Evolutionary conservation across 2,329 filamentous ascomycete species (phyloP).

Genomic region (Chalara sp.): DNA sequence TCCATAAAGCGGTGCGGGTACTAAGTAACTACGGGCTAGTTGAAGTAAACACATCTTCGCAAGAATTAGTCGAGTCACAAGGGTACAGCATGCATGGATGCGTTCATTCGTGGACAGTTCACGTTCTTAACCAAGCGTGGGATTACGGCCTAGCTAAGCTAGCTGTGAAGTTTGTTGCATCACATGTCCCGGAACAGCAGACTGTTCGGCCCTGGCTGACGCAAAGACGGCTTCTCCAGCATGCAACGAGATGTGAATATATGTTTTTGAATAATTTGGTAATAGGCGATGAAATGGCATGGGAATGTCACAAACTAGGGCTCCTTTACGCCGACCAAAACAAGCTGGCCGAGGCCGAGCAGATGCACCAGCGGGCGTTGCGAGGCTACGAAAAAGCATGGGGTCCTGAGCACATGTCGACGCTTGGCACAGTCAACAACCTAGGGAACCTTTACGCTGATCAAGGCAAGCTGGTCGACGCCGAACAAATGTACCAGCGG

Average conservation of each 20-base stretch:
- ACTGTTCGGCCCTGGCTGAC: neutral
- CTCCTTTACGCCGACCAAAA: slow-evolving; percentile 15
- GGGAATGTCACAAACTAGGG: slow-evolving; percentile 12
- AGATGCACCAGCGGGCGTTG: slow-evolving; percentile 3
- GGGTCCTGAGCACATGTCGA: slow-evolving; percentile 11
- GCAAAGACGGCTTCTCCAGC: neutral
- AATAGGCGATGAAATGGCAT: slow-evolving; percentile 3
- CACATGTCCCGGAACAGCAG: slow-evolving; percentile 1
- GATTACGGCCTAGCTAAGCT: slow-evolving; percentile 8
- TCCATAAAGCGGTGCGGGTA: slow-evolving; percentile 25
- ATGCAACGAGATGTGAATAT: neutral
- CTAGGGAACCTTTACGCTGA: neutral
- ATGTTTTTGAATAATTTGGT: slow-evolving; percentile 9
- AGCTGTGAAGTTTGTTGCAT: slow-evolving; percentile 7
- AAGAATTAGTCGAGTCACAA: slow-evolving; percentile 1
- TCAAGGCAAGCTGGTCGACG: neutral
- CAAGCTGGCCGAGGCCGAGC: slow-evolving; percentile 10
- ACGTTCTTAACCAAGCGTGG: slow-evolving; percentile 3
- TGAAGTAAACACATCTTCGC: slow-evolving; percentile 12
- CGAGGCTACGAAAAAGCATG: slow-evolving; percentile 10
- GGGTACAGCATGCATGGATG: slow-evolving; percentile 5
- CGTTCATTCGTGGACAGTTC: slow-evolving; percentile 4
- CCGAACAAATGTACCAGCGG: neutral
- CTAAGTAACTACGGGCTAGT: slow-evolving; percentile 23
- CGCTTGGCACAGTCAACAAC: slow-evolving; percentile 2